A percentile compares a stretch with the other conserved stretches of the same genome.
These are phyloP conservation scores for Kurtzmaniella natalensis DNA, from an alignment of 1,139 yeast genomes.

Conservation along the genomic window DNA sequence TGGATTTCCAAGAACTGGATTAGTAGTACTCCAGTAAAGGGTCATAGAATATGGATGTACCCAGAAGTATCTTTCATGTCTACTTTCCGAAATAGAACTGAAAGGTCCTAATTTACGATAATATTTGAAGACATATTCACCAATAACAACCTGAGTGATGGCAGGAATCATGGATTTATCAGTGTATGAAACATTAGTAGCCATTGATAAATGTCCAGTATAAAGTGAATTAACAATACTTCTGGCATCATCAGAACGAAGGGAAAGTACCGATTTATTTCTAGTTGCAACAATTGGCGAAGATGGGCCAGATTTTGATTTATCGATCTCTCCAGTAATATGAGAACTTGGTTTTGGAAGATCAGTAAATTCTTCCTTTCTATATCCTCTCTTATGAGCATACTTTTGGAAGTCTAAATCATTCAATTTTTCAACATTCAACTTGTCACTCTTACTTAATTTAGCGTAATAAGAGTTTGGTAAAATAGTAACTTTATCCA, in stretches of 20 bases:
- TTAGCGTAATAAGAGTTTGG: constrained; percentile 63
- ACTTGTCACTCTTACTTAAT: constrained; percentile 40
- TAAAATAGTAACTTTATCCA: constrained; percentile 55
- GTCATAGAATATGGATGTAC: constrained; percentile 92
- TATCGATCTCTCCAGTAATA: constrained; percentile 13
- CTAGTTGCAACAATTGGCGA: too few relatives aligned
- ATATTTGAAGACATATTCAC: constrained; percentile 86
- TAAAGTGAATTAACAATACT: constrained; percentile 29
- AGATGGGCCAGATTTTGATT: constrained; percentile 14
- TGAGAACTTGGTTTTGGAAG: constrained; percentile 8
- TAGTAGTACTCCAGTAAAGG: constrained; percentile 81
- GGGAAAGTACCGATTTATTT: neutral
- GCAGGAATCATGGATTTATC: constrained; percentile 81
- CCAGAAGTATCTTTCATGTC: constrained; percentile 96
- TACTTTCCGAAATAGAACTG: constrained; percentile 67
- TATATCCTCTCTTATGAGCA: constrained; percentile 48
- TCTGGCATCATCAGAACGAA: constrained; percentile 10
- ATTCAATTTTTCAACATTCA: constrained; percentile 41
- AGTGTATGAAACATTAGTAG: constrained; percentile 66
- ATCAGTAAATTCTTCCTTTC: constrained; percentile 13
- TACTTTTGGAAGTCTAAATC: constrained; percentile 43
- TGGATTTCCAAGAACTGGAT: constrained; percentile 75
- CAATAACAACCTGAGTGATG: constrained; percentile 87
- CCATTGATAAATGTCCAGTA: constrained; percentile 48
- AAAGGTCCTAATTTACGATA: constrained; percentile 75